phyloP scores from a whole-genome alignment of 345 rosid species.

The Limnanthes douglasii region DNA sequence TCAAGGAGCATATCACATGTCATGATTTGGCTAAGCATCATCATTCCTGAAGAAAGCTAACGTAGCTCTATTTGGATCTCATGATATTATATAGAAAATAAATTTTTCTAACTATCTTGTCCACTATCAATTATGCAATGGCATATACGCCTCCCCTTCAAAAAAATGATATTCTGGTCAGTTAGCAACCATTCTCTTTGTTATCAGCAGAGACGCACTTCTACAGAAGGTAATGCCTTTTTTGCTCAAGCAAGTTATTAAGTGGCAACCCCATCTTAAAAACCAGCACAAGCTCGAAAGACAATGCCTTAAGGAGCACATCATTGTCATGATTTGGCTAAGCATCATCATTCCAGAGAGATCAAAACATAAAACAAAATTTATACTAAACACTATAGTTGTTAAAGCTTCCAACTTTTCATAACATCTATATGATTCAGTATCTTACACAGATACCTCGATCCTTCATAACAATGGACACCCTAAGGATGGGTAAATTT shows the following conservation, averaged over 20 bases:
- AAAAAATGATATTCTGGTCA: constrained; percentile 20
- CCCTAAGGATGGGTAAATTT: neutral
- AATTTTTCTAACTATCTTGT: no score
- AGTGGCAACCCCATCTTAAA: neutral
- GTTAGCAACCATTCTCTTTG: constrained; percentile 18
- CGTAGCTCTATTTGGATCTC: no score
- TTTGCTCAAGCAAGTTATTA: neutral
- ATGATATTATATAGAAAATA: no score
- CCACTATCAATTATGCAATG: no score
- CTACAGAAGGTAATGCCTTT: constrained; percentile 10
- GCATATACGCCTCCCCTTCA: no score
- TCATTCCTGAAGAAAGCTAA: constrained; percentile 23
- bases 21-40: constrained; percentile 25
- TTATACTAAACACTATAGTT: no score
- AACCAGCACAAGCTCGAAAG: neutral
- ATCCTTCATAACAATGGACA: constrained; percentile 32
- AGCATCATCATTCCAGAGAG: constrained; percentile 20
- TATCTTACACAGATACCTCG: constrained; percentile 28
- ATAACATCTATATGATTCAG: neutral
- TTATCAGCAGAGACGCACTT: constrained; percentile 14
- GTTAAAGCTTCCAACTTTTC: no score
- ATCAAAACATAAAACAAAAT: neutral
- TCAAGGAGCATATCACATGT: constrained; percentile 20
- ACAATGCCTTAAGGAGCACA: constrained; percentile 17
- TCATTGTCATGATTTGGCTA: constrained; percentile 23